Evolutionary conservation across 495 filamentous ascomycete genomes (phyloP).

Genomic region (Terfezia boudieri): DNA sequence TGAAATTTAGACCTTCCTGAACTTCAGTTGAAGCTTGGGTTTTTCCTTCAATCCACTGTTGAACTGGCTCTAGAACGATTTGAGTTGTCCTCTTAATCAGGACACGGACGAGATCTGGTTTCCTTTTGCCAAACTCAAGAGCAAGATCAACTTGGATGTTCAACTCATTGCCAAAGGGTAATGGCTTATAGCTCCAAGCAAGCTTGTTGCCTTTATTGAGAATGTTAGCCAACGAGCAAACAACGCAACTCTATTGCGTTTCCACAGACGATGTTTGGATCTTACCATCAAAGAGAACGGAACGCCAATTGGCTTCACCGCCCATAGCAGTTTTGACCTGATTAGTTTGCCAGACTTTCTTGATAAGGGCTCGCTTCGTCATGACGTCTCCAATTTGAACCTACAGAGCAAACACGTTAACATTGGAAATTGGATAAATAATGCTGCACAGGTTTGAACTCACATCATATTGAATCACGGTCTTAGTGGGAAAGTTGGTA

Average conservation of each 20-base stretch:
- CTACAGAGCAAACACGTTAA: conserved; percentile 20
- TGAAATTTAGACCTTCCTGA: conserved; percentile 65
- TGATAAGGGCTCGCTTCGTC: conserved; percentile 40
- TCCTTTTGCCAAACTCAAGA: conserved; percentile 5
- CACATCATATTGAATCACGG: conserved; percentile 72
- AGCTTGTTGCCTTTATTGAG: conserved; percentile 20
- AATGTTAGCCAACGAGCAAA: conserved; percentile 10
- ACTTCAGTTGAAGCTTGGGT: conserved; percentile 37
- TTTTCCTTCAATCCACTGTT: conserved; percentile 37
- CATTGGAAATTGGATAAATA: neutral
- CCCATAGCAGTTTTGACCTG: too few relatives aligned
- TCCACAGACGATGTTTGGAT: too few relatives aligned
- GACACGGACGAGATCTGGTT: conserved; percentile 25
- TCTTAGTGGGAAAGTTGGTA: conserved; percentile 25
- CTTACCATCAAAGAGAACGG: conserved; percentile 44
- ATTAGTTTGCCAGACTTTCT: conserved; percentile 46
- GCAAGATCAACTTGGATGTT: conserved; percentile 44
- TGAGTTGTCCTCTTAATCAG: conserved; percentile 33
- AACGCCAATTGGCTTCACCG: conserved; percentile 9
- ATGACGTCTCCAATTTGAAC: conserved; percentile 36
- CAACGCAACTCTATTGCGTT: too few relatives aligned
- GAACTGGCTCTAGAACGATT: conserved; percentile 41
- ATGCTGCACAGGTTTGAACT: conserved; percentile 20
- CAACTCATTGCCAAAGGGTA: conserved; percentile 20
- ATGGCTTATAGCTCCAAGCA: conserved; percentile 12